phyloP scores from a whole-genome alignment of 1,284 basidiomycete species.

The Amylostereum chailletii region DNA sequence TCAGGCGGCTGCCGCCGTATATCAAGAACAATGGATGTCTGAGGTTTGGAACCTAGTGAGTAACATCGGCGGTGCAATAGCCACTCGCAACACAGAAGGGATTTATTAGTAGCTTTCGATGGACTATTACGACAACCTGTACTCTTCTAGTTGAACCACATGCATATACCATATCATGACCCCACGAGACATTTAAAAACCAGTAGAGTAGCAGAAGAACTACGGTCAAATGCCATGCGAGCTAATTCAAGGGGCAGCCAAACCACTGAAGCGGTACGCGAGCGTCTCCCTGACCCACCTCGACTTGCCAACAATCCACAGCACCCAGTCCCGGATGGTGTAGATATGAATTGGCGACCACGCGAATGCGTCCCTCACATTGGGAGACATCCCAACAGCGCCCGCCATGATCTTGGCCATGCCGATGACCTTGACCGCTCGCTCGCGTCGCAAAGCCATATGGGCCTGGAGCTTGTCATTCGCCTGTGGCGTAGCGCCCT shows the following conservation, averaged over 20 bases:
- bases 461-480: conserved; percentile 8
- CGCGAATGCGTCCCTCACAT: neutral
- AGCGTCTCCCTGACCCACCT: conserved; percentile 11
- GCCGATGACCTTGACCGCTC: conserved; percentile 10
- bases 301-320: conserved; percentile 14
- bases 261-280: conserved; percentile 20
- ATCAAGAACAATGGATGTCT: conserved; percentile 42
- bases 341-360: conserved; percentile 9
- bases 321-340: conserved; percentile 15
- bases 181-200: no score
- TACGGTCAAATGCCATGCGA: no score
- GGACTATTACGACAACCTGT: no score
- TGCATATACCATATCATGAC: no score
- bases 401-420: conserved; percentile 10
- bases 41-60: conserved; percentile 51
- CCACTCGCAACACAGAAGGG: conserved; percentile 12
- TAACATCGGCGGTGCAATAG: conserved; percentile 47
- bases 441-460: conserved; percentile 5
- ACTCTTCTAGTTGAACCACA: no score
- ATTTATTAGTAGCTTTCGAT: no score
- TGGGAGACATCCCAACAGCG: conserved; percentile 10
- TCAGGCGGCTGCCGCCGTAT: conserved; percentile 29
- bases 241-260: conserved; percentile 8
- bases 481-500: neutral
- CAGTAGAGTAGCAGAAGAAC: no score